Conservation (phyloP, 2,329 filamentous ascomycete genomes). For the Neobulgaria alba region DNA sequence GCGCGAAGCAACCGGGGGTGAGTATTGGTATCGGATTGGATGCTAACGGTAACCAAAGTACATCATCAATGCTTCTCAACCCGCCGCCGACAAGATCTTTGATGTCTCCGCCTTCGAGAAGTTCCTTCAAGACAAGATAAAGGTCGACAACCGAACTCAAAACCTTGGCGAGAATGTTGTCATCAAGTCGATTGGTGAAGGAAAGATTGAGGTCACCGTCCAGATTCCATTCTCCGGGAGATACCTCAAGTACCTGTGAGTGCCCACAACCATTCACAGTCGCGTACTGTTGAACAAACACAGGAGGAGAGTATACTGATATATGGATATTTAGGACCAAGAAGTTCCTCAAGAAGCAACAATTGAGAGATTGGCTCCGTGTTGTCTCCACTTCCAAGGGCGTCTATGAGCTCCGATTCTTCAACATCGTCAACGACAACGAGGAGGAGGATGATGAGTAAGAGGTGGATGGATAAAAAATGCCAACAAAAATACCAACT, state of each 20-base stretch:
- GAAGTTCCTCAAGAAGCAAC: constrained; percentile 99
- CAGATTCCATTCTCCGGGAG: constrained; percentile 97
- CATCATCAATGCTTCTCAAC: constrained; percentile 99
- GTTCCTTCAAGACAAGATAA: constrained; percentile 99
- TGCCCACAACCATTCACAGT: constrained; percentile 20
- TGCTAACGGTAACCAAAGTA: constrained; percentile 48
- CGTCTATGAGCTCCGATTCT: constrained; percentile 99
- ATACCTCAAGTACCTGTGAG: constrained; percentile 99
- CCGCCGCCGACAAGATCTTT: constrained; percentile 99
- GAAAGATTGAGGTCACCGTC: constrained; percentile 95
- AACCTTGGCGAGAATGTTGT: constrained; percentile 92
- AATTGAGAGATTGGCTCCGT: constrained; percentile 99
- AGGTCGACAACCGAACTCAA: constrained; percentile 96
- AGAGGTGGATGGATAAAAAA: constrained; percentile 31
- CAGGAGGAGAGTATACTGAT: constrained; percentile 20
- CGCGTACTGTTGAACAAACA: neutral
- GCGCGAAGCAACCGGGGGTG: constrained; percentile 1
- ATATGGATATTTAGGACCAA: constrained; percentile 61
- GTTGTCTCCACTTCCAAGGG: constrained; percentile 97
- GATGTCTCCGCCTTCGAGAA: constrained; percentile 98
- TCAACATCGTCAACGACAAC: constrained; percentile 99
- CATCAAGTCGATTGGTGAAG: constrained; percentile 86
- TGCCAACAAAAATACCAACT: neutral
- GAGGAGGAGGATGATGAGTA: constrained; percentile 98
- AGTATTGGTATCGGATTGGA: no score